Evolutionary conservation across 176 grass and related monocot species (phyloP), one percentile per base, ranked within the genome.

Genomic region (Musa itinerans): DNA sequence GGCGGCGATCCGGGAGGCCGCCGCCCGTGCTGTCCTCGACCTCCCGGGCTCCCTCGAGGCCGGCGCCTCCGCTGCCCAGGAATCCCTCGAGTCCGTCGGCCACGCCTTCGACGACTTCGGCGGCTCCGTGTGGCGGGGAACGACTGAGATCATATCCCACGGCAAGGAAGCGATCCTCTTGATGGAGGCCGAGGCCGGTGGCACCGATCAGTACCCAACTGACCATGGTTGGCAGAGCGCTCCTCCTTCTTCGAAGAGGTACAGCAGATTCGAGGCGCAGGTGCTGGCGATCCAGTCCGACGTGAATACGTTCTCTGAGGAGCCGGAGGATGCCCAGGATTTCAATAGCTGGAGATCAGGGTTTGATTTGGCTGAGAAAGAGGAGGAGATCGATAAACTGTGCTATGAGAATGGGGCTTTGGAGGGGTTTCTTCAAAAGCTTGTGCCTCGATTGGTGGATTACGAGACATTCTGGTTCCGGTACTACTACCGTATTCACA

Each of bases 241-340:
- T 29, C 9, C 26, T 8, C 9, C 56, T 23, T 24, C 19, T 59
- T 17, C 70, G 78, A 65, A 82, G 1, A 48, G 83, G 53, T 86
- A 96, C 78, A 88, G 53, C 71, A 86, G 92, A 51, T 85, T 92
- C 78, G 89, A 96, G 49, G 92, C 81, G 62, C 92, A 88, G 87
- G 79, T 96, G 54, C 87, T 84, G 9, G 82, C 89, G 56, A 82
- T 89, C 63, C 92, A 92, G 83, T 83, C 92, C 72, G 89, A 96
- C 88, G 85, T 81, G 74, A 74, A 52, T 83, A 92, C 92, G 14
- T 92, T 92, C 85, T 81, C 63, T 2, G 43, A 84, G 63, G 89
- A 89, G 81, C 92, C 89, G 27, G 89, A 92, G 22, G 92, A 96
- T 20, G 78, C 78, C 16, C 84, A 90, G 25, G 85, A 96, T 67